phyloP scores from a whole-genome alignment of 306 rosid genomes.

The Castanea sativa region DNA sequence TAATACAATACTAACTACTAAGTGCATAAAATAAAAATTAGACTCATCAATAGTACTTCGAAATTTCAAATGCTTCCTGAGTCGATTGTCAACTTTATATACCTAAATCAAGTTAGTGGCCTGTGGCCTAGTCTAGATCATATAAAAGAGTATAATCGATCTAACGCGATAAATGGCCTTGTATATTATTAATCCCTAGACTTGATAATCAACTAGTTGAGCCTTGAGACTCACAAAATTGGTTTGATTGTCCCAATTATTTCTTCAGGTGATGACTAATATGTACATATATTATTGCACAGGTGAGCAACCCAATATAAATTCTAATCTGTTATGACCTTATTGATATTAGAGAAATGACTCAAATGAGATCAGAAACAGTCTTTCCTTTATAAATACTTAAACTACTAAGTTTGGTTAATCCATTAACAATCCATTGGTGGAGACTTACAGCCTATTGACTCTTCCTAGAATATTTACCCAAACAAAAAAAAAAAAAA shows the following conservation, averaged over 20 bases:
- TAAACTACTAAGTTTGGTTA: neutral
- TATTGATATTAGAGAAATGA: slow-evolving; percentile 2
- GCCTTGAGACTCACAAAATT: no score
- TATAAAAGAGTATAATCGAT: neutral
- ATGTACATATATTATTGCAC: neutral
- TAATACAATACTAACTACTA: no score
- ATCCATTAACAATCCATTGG: no score
- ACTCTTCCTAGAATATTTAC: no score
- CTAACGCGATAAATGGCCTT: neutral
- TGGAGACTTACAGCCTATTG: no score
- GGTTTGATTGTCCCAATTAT: neutral
- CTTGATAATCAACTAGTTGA: no score
- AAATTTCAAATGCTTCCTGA: neutral
- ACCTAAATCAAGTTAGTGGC: no score
- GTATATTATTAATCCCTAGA: no score
- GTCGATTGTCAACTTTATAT: neutral
- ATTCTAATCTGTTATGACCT: neutral
- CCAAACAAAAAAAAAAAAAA: no score
- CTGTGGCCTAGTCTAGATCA: no score
- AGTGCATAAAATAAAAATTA: neutral
- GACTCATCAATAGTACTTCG: neutral
- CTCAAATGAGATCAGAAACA: slow-evolving; percentile 4
- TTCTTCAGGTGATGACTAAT: neutral
- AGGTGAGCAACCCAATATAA: neutral
- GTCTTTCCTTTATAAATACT: neutral